Base-by-base conservation (phyloP, 192 early-diverging fungal genomes). In the Backusella tarrabulga region DNA sequence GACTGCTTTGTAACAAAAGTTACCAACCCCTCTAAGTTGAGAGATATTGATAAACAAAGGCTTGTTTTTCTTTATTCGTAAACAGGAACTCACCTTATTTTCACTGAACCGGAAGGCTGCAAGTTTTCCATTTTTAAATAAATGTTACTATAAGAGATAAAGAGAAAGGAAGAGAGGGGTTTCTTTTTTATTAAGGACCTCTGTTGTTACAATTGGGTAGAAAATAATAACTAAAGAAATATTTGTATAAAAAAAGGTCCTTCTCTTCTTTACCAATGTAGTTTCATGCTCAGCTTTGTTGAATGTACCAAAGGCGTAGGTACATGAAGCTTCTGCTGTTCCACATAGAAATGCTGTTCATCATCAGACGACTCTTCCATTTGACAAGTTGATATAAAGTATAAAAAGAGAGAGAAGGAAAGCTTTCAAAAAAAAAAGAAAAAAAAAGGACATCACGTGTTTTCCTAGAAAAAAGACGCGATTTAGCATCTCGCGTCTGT, bases 111-210 rank as follows among this genome's bases (percentile, higher is more conserved):
- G 6, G 90, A 88, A 12, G 91, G 91, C 73, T 94, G 93, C 74
- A 94, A 84, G 80, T 89, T 92, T 68, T 94, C 93, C 42, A 92
- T 86, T 79, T 94, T 94, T 19, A 94, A 86, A 88, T 89, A 92
- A 19, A 92, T 83, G 76, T 92, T 92, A 71, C 90, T 89, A 74
- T 19, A 60, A 50, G 50, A 29, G 6, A 11, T 26, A 3, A 4
- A 70, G 6, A 56, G 41, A 19, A 34, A 44, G 21, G 17, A 8
- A 9, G 50, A 32, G 29, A 76, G 17, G 17, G 42, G 0, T 35
- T 17, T 34, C 29, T 17, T 40, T 54, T 54, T 15, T 26, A 29
- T 38, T 23, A 46, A 41, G 38, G 14, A 7, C 23, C 1, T 63
- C 14, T 70, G 41, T 70, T 70, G 46, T 50, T 50, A 50, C 46